Evolutionary conservation across 2,329 filamentous ascomycete genomes (phyloP), one percentile per base, ranked within the genome.

Genomic region (Tolypocladium tropicale): DNA sequence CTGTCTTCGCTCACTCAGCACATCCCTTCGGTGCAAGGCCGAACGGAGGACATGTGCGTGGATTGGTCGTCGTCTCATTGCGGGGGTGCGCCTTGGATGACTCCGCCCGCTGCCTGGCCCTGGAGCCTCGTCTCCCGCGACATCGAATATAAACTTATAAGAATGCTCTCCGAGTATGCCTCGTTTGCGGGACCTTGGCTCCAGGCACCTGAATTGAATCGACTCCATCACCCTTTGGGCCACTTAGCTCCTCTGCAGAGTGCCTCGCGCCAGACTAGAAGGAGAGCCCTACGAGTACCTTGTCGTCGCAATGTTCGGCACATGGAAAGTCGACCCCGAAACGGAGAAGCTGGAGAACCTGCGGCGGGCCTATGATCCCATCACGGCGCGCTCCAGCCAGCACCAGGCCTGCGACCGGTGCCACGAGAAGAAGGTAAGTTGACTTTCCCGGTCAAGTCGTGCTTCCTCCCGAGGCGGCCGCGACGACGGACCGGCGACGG

Each of bases 381-480:
- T 70, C 58, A 69, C 69, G 30, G 70, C 70, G 33, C 67, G 70
- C 46, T 71, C 70, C 11, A 73, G 68, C 58, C 66, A 66, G 53
- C 71, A 73, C 58, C 70, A 72, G 57, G 71, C 71, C 2, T 73
- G 71, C 60, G 67, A 71, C 51, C 63, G 69, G 32, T 73, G 71
- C 53, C 70, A 73, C 51, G 68, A 70, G 60, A 73, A 73, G 55
- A 73, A 73, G 65, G 71, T 72, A 61, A 10, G 60, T 32, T 28
- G 25, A 14, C n/a, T 23, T 3, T 21, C 18, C 11, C 11, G 7
- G 7, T 21, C 18, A 6, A 6, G 37, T 21, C 6, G 37, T 7
- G n/a, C 37, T 39, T 4, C 4, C 16, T 37, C 36, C 36, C 39
- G n/a, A 23, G n/a, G 21, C 21, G 10, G n/a, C 5, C n/a, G n/a